Evolutionary conservation across 805 yeast genomes (phyloP), one percentile per base, ranked within the genome.

Genomic region (Candida oleophila): DNA sequence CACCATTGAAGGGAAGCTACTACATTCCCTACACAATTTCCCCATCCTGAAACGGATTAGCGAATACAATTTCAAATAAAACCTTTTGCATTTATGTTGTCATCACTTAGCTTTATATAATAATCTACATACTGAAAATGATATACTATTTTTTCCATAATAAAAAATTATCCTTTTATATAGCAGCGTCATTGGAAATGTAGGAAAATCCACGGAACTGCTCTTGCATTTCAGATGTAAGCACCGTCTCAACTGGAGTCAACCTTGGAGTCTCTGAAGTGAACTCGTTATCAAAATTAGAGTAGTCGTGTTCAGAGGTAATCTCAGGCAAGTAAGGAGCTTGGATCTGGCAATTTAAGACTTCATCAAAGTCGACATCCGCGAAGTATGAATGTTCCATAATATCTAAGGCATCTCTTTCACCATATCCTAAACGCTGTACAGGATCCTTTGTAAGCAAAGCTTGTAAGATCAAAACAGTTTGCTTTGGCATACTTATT

Each of bases 171-270:
- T 11, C 30, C 11, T 25, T 5, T 46, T 55, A 70, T 8, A 71
- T 65, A 8, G 68, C 62, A 7, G 74, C 74, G 42, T 81, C 82
- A 43, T 84, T 90, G 22, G 86, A 80, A 57, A 87, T 81, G 65
- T 90, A 92, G 1, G 97, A 89, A 70, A 94, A 94, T 3, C 99
- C 99, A 57, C 98, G 82, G 79, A 94, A 94, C 71, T 89, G 95
- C 59, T 94, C 97, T 74, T 94, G 99, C 82, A 87, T 85, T 22
- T 84, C 81, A 1, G 94, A 81, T 12, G 94, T 85, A 59, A 94
- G 74, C 4, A 87, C 83, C 25, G 96, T 85, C 50, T 89, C 92
- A 42, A 94, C 91, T 2, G 99, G 99, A 1, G 99, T 94, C 66
- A 92, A 76, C 43, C 96, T 85, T 32, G 98, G 97, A 32, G 94